Evolutionary conservation across 331 rosid species (phyloP), one percentile per base, ranked within the genome.

Genomic region (Malus hybrid): DNA sequence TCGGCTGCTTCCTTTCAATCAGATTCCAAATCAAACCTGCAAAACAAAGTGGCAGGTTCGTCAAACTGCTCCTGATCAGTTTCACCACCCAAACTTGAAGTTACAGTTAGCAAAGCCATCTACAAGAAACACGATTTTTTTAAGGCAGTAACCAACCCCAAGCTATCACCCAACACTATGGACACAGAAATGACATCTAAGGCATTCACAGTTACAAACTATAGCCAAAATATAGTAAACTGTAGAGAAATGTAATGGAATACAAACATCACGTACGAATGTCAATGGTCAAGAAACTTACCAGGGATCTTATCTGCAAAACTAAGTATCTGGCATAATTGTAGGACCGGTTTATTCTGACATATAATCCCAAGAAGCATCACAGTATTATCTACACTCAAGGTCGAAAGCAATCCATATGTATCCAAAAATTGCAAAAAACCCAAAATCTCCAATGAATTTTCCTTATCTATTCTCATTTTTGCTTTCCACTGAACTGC

Each of bases 21-120:
- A 88, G 87, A 65, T 76, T 81, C 64, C 48, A 70, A 79, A 89
- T 80, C 70, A 85, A 68, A 61, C 76, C 96, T 91, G 87, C n/a
- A 24, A 79, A 50, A 79, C 27, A 56, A 75, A 20, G 34, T 22
- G 13, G 20, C 63, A 55, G 62, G 28, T 69, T 57, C 32, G 73
- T 48, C 70, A 73, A 70, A 74, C 57, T 42, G 28, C n/a, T 39
- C 39, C 63, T 42, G 33, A 76, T 15, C 73, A 71, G 18, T 67
- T 9, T 13, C 52, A 56, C 44, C 54, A 34, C 31, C 66, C 50
- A 39, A 72, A 72, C 55, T 5, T 22, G 59, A 72, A 33, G 69
- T 14, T 18, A 36, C 10, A 0, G 22, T 19, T 34, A 66, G 22
- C 39, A 57, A 8, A 32, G 10, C 32, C 20, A n/a, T 31, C 5